Conservation (phyloP, 1,284 basidiomycete species). For the Pseudozyma flocculosa region DNA sequence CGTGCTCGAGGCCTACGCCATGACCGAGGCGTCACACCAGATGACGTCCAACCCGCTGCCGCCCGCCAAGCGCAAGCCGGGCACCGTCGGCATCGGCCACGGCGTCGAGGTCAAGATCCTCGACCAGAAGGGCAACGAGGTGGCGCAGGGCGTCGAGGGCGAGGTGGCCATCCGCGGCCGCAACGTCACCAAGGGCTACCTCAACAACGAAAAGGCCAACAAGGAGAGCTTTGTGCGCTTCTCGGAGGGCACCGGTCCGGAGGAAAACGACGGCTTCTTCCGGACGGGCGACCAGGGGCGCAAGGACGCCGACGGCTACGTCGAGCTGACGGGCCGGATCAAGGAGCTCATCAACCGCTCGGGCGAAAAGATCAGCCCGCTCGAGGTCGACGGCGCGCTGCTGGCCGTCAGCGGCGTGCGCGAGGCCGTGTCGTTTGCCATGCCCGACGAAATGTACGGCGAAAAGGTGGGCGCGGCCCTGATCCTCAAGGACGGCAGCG, state of each 20-base stretch:
- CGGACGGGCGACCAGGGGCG: constrained; percentile 70
- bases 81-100: constrained; percentile 61
- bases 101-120: constrained; percentile 61
- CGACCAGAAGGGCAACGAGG: constrained; percentile 57
- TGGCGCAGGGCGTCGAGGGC: constrained; percentile 58
- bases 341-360: constrained; percentile 60
- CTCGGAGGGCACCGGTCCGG: constrained; percentile 11
- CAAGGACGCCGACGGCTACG: constrained; percentile 66
- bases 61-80: constrained; percentile 59
- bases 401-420: constrained; percentile 61
- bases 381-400: constrained; percentile 66
- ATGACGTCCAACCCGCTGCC: constrained; percentile 60
- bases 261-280: constrained; percentile 60
- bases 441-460: constrained; percentile 57
- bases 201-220: constrained; percentile 61
- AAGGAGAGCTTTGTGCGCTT: constrained; percentile 56
- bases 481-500: constrained; percentile 42
- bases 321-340: constrained; percentile 61
- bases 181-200: constrained; percentile 62
- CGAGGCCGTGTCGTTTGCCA: constrained; percentile 62
- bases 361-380: constrained; percentile 70
- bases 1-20: constrained; percentile 62
- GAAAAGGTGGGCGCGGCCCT: constrained; percentile 58
- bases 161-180: constrained; percentile 62
- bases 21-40: constrained; percentile 61